Evolutionary conservation across 805 yeast species (phyloP), one percentile per base, ranked within the genome.

Genomic region (Candida maesae): DNA sequence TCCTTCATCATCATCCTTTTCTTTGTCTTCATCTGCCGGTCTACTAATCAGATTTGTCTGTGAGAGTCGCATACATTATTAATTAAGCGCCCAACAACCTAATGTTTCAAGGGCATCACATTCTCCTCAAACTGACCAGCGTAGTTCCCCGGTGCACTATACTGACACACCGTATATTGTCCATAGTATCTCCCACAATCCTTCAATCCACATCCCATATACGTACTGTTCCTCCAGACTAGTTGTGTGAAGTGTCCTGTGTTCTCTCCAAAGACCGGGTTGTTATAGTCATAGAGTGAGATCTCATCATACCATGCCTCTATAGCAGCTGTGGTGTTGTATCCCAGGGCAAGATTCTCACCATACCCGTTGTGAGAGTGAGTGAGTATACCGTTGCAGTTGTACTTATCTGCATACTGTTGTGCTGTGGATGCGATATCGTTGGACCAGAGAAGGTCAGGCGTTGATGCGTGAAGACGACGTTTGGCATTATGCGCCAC

Each of bases 161-260:
- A 86, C 40, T 78, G 78, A 57, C 95, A 86, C 36, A 84, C 74
- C 21, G 83, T 70, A 62, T 83, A 84, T 45, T 68, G 65, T 14
- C 77, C 74, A 58, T 68, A 68, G 45, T 63, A 64, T 4, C 47
- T 43, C 23, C 75, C 65, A 59, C 95, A 85, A 47, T 71, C 64
- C 51, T 74, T 73, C 55, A 64, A 64, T 17, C 83, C 93, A 66
- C 95, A 86, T 15, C 95, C 95, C 13, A 86, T 42, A 48, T 68
- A 60, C 9, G 78, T 68, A 23, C 86, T 67, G 20, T 66, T 60
- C 49, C 70, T 73, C 95, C 95, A 86, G 24, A 86, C 76, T 34
- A 86, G 66, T 60, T 84, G 93, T 16, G 95, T 84, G 65, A 84
- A 85, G 62, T 85, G 95, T 14, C 90, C 91, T 13, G 89, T 76